Percentiles rank a stretch among this genome's conserved stretches.
Conservation (phyloP, 306 rosid genomes). For the Styphnolobium japonicum region DNA sequence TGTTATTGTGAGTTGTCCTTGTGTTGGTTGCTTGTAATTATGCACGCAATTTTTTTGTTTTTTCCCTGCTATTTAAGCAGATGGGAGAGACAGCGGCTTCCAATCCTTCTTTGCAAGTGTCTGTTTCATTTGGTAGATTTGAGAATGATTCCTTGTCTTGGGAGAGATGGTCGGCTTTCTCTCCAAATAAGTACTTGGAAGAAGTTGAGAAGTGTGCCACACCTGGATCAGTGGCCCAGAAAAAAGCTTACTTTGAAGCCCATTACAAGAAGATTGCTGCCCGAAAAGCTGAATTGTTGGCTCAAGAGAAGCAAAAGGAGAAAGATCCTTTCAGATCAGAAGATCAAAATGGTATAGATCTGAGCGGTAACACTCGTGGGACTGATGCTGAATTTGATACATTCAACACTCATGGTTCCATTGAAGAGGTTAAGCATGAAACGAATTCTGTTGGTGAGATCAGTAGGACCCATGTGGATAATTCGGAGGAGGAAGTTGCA, state of each 20-base stretch:
- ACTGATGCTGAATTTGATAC: conserved; percentile 35
- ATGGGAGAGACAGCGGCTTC: conserved; percentile 64
- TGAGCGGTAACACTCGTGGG: conserved; percentile 17
- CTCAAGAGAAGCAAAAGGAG: conserved; percentile 56
- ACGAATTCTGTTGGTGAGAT: conserved; percentile 30
- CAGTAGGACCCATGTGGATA: conserved; percentile 19
- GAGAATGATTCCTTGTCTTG: conserved; percentile 88
- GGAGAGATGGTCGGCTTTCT: conserved; percentile 98
- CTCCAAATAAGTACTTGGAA: conserved; percentile 89
- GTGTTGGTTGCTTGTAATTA: conserved; percentile 31
- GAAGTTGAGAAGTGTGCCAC: conserved; percentile 96
- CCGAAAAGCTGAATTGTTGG: conserved; percentile 69
- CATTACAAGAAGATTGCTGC: conserved; percentile 97
- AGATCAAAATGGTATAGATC: conserved; percentile 50
- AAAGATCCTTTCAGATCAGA: conserved; percentile 38
- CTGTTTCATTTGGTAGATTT: conserved; percentile 91
- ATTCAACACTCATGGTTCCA: conserved; percentile 26
- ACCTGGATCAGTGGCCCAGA: conserved; percentile 96
- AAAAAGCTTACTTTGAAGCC: conserved; percentile 92
- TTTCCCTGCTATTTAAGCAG: conserved; percentile 40
- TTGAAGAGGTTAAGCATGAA: conserved; percentile 31
- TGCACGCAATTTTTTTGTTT: conserved; percentile 33
- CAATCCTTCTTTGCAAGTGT: conserved; percentile 68
- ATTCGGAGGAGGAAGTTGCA: conserved; percentile 39
- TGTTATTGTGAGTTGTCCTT: conserved; percentile 30